Percentiles rank a stretch among this genome's conserved stretches.
Conservation (phyloP, 23 red algal genomes). For the Gracilaria gracilis region DNA sequence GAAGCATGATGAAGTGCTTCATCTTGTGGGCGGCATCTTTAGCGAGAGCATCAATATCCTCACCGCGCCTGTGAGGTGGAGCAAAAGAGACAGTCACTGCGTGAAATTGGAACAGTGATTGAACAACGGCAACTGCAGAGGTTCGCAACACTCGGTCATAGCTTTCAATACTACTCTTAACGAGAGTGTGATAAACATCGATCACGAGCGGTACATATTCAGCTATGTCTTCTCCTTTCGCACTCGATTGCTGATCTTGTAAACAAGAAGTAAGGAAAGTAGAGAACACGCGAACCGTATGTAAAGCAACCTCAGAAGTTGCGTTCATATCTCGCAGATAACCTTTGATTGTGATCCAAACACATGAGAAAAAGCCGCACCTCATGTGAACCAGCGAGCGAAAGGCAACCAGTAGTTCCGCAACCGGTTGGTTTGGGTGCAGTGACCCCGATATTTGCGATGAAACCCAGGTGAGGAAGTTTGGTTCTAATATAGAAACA, state of each 20-base stretch:
- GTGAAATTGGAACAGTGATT: constrained; percentile 19
- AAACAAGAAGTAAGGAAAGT: constrained; percentile 22
- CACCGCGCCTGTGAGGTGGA: neutral
- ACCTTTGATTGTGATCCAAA: neutral
- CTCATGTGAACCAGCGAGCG: constrained; percentile 14
- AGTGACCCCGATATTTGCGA: neutral
- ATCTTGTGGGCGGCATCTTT: neutral
- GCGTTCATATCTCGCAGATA: neutral
- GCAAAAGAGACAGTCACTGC: neutral
- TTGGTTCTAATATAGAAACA: neutral
- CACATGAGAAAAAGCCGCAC: neutral
- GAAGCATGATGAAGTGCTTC: constrained; percentile 2
- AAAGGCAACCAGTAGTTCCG: constrained; percentile 24
- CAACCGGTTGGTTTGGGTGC: constrained; percentile 16
- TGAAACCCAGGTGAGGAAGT: neutral
- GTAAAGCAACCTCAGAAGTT: constrained; percentile 3
- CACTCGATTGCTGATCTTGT: neutral
- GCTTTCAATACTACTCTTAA: neutral
- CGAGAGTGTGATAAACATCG: neutral
- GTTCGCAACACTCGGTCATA: constrained; percentile 3
- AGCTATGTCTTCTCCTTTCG: neutral
- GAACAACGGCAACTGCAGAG: constrained; percentile 5
- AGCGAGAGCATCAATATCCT: constrained; percentile 1
- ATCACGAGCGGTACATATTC: neutral
- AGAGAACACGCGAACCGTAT: constrained; percentile 4